Conservation (phyloP, 768 basidiomycete genomes). For the Suillus spraguei region DNA sequence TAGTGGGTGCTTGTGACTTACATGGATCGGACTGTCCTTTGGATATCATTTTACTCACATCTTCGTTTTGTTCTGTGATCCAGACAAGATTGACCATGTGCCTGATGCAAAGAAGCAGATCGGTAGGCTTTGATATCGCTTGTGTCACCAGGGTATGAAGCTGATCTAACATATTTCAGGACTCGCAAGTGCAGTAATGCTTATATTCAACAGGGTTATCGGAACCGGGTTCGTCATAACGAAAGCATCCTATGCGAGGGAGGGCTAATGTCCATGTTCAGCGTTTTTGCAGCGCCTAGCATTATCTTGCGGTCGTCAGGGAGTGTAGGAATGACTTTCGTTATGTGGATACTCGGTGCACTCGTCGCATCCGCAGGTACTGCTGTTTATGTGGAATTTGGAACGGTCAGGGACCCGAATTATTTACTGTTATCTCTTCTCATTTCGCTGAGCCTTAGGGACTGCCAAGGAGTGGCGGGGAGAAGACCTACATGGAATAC, state of each 20-base stretch:
- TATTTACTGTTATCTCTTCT: not conserved
- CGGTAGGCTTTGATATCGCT: constrained; percentile 37
- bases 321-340: constrained; percentile 66
- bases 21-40: too few species aligned
- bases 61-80: too few species aligned
- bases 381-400: constrained; percentile 73
- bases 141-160: not conserved
- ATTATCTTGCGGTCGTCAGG: constrained; percentile 68
- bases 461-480: constrained; percentile 70
- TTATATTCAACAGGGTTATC: constrained; percentile 78
- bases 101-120: constrained; percentile 52
- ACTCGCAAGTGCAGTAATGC: constrained; percentile 53
- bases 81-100: constrained; percentile 40
- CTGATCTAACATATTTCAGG: constrained; percentile 18
- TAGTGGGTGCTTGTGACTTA: not conserved
- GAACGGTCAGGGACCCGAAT: constrained; percentile 50
- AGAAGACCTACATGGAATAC: constrained; percentile 77
- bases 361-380: constrained; percentile 66
- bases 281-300: constrained; percentile 73
- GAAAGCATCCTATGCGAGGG: not conserved
- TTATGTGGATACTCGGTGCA: constrained; percentile 74
- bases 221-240: constrained; percentile 58
- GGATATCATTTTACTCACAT: not conserved
- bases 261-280: constrained; percentile 27
- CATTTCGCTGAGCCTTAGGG: constrained; percentile 40